Conservation (phyloP, 129 eudicot species). For the Escallonia rubra region DNA sequence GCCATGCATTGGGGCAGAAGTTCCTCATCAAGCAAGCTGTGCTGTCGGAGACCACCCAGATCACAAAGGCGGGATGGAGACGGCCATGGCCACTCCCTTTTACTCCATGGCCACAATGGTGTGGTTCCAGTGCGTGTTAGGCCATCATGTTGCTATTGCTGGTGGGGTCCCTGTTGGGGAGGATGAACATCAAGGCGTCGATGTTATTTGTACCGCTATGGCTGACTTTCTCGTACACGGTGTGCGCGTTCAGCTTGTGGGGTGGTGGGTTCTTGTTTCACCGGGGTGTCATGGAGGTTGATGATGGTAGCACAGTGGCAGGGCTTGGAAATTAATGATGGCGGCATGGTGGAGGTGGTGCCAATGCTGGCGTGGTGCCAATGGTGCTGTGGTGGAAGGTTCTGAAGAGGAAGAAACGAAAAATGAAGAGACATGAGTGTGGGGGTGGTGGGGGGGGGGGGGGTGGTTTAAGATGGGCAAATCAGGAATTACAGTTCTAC, state of each 20-base stretch:
- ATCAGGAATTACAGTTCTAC: too few species aligned
- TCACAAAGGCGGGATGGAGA: constrained; percentile 47
- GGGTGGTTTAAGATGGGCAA: too few species aligned
- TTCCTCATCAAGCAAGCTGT: constrained; percentile 48
- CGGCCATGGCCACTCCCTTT: constrained; percentile 33
- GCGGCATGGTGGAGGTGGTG: too few species aligned
- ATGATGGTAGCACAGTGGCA: too few species aligned
- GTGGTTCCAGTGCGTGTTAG: constrained; percentile 66
- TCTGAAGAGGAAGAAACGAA: too few species aligned
- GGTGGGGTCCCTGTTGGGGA: constrained; percentile 37
- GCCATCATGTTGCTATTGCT: constrained; percentile 45
- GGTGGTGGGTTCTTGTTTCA: constrained; percentile 22
- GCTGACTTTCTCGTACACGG: constrained; percentile 9
- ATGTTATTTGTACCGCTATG: constrained; percentile 72
- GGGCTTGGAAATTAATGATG: too few species aligned
- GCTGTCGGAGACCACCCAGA: constrained; percentile 40
- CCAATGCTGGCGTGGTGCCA: too few species aligned
- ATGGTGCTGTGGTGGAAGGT: too few species aligned
- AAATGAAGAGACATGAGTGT: too few species aligned
- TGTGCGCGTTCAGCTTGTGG: constrained; percentile 11
- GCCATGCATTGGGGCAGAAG: constrained; percentile 60
- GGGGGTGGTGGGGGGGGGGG: too few species aligned
- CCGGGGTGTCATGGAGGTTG: constrained; percentile 3
- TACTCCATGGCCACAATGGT: constrained; percentile 73
- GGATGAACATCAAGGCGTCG: constrained; percentile 56